phyloP scores from a whole-genome alignment of 176 grass and related monocot genomes.

The Musa beccarii region DNA sequence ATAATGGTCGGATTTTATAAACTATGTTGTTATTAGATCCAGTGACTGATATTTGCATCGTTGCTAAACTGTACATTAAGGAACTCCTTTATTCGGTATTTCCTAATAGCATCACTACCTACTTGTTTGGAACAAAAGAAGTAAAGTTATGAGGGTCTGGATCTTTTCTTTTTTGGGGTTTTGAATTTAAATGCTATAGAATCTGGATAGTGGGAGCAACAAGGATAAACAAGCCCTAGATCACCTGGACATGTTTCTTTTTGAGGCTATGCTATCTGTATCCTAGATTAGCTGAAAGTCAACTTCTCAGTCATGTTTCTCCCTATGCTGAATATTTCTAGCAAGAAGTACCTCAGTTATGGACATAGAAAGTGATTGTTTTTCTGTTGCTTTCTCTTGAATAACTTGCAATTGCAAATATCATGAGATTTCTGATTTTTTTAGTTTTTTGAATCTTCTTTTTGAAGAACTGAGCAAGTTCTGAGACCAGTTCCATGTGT shows the following conservation, averaged over 20 bases:
- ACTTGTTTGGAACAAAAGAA: background rate
- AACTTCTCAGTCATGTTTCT: too few species aligned
- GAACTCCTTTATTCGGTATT: background rate
- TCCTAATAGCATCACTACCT: background rate
- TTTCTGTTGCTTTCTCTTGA: too few species aligned
- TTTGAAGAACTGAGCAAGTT: background rate
- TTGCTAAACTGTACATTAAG: background rate
- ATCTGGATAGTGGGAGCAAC: background rate
- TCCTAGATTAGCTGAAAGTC: too few species aligned
- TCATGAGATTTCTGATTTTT: background rate
- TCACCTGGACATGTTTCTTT: background rate
- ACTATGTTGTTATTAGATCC: background rate
- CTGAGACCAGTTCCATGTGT: too few species aligned
- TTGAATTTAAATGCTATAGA: background rate
- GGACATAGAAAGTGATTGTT: too few species aligned
- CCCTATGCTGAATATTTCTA: too few species aligned
- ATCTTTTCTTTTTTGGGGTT: background rate
- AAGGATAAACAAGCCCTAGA: background rate
- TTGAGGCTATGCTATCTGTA: too few species aligned
- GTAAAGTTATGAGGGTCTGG: background rate
- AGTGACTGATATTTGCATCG: background rate
- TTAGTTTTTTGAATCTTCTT: background rate
- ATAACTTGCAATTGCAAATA: too few species aligned
- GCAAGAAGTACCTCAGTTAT: too few species aligned
- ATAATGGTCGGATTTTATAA: constrained; percentile 3